These are phyloP conservation scores for Gossypium sturtianum DNA, from an alignment of 345 rosid genomes.

Conservation along the genomic window DNA sequence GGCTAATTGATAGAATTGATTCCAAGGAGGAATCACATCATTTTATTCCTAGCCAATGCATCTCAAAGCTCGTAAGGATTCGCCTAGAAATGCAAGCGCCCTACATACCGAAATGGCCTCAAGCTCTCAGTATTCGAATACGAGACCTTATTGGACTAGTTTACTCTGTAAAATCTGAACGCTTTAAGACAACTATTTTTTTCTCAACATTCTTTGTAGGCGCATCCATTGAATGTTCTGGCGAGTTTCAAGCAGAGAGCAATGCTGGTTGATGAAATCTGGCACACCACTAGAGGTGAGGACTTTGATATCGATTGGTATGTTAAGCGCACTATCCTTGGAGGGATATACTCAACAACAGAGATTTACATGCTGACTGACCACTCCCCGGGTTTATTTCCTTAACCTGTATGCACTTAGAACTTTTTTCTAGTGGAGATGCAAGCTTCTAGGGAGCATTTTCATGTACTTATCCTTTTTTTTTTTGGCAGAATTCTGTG, in stretches of 20 bases:
- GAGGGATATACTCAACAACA: conserved; percentile 89
- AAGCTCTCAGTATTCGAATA: conserved; percentile 90
- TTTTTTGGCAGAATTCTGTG: conserved; percentile 44
- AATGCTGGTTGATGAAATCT: conserved; percentile 78
- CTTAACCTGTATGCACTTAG: background rate
- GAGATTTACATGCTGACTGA: conserved; percentile 95
- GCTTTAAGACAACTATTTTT: background rate
- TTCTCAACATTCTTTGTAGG: conserved; percentile 31
- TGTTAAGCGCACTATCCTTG: conserved; percentile 78
- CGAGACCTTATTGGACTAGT: background rate
- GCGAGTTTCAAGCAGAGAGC: conserved; percentile 88
- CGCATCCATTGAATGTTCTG: conserved; percentile 70
- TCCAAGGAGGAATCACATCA: conserved; percentile 44
- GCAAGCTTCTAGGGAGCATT: background rate
- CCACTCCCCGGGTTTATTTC: conserved; percentile 64
- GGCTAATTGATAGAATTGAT: conserved; percentile 61
- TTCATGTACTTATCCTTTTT: conserved; percentile 6
- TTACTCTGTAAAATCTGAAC: background rate
- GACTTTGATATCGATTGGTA: conserved; percentile 80
- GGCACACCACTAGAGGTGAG: conserved; percentile 76
- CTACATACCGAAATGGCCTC: conserved; percentile 83
- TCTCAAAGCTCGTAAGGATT: conserved; percentile 60
- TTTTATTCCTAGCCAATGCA: conserved; percentile 60
- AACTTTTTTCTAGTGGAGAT: conserved; percentile 10
- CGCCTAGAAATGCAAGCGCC: conserved; percentile 88